phyloP scores from a whole-genome alignment of 192 early-diverging fungal species.

The Coemansia sp. region DNA sequence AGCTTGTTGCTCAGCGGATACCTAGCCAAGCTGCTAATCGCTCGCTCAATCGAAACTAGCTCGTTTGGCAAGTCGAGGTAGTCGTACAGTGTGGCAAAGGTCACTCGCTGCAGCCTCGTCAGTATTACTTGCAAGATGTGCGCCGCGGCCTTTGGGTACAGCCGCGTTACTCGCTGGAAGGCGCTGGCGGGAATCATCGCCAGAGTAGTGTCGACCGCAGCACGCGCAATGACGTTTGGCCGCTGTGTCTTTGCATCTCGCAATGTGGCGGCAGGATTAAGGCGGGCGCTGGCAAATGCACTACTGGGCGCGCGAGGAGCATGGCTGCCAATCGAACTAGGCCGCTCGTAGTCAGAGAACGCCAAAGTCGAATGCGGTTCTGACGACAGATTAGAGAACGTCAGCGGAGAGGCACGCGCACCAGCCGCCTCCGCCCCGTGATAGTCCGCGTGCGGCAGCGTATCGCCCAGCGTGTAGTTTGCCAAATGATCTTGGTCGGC shows the following conservation, averaged over 20 bases:
- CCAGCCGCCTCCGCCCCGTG: not conserved
- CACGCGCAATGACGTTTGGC: constrained; percentile 78
- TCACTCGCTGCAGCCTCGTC: constrained; percentile 93
- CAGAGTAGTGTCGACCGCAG: constrained; percentile 83
- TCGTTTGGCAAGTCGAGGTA: constrained; percentile 87
- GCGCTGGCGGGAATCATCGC: constrained; percentile 92
- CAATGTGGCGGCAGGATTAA: not conserved
- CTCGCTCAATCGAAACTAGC: constrained; percentile 79
- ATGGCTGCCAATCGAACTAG: not conserved
- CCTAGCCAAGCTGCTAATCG: constrained; percentile 69
- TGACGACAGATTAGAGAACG: not conserved
- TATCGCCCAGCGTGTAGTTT: constrained; percentile 4
- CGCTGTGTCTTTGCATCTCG: constrained; percentile 47
- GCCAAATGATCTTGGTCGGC: constrained; percentile 4
- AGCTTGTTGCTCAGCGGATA: constrained; percentile 17
- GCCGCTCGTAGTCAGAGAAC: not conserved
- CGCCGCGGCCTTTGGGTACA: constrained; percentile 89
- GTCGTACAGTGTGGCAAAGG: constrained; percentile 82
- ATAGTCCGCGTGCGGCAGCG: not conserved
- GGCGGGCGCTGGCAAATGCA: not conserved
- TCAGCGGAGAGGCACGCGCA: constrained; percentile 3
- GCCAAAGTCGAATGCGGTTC: not conserved
- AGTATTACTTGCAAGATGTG: constrained; percentile 95
- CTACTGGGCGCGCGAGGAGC: not conserved
- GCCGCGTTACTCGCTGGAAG: constrained; percentile 82